These are phyloP conservation scores for Crithidia expoeki DNA, from an alignment of 208 protist species.

Conservation along the genomic window DNA sequence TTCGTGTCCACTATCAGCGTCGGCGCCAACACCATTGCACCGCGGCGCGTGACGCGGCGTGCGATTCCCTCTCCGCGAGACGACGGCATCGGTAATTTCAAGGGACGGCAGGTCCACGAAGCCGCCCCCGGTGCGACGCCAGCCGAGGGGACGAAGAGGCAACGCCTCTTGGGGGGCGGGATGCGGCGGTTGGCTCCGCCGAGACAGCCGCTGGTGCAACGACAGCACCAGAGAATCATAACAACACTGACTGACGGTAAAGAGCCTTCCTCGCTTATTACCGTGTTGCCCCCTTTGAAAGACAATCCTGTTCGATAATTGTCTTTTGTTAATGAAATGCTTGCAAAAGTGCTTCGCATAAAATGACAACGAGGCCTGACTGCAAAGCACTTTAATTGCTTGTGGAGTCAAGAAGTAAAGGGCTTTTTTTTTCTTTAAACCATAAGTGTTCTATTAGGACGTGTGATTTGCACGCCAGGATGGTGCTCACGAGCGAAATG, in stretches of 20 bases:
- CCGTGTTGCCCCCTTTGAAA: conserved; percentile 10
- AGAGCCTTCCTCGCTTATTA: not conserved
- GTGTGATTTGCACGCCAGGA: no score
- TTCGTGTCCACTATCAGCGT: not conserved
- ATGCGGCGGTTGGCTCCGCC: conserved; percentile 1
- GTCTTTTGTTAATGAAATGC: not conserved
- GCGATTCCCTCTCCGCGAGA: not conserved
- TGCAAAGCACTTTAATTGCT: not conserved
- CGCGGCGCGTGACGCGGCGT: conserved; percentile 4
- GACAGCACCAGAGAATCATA: not conserved
- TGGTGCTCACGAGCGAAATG: no score
- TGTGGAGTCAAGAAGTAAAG: no score
- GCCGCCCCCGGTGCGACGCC: not conserved
- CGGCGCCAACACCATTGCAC: not conserved
- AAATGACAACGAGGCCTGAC: no score
- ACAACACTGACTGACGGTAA: not conserved
- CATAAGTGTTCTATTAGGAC: no score
- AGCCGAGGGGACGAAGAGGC: conserved; percentile 5
- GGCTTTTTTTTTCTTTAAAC: no score
- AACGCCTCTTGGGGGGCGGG: not conserved
- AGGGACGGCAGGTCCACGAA: not conserved
- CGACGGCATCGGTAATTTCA: not conserved
- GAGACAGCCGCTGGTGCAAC: conserved; percentile 12
- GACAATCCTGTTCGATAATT: not conserved
- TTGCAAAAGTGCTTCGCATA: no score